These are phyloP conservation scores for Astragalus membranaceus DNA, from an alignment of 306 rosid species.

Conservation along the genomic window DNA sequence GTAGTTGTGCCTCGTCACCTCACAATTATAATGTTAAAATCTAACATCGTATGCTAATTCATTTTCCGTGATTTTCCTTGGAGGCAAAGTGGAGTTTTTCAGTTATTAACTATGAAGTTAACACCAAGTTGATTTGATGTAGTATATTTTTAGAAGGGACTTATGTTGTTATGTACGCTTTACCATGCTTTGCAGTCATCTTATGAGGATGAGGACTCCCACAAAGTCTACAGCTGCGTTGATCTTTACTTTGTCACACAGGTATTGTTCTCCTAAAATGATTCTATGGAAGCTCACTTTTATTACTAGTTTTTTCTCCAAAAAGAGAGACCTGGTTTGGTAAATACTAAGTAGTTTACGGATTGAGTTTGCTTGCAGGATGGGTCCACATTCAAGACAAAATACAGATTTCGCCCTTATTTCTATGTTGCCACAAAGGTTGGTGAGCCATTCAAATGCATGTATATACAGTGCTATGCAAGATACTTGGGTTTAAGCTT, in stretches of 20 bases:
- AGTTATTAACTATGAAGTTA: neutral
- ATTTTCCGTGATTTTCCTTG: neutral
- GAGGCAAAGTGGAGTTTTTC: neutral
- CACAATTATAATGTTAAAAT: neutral
- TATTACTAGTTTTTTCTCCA: neutral
- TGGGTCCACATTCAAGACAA: constrained; percentile 83
- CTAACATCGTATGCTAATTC: neutral
- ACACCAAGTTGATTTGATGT: constrained; percentile 8
- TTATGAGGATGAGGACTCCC: constrained; percentile 66
- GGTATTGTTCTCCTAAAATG: constrained; percentile 36
- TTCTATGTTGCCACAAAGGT: constrained; percentile 90
- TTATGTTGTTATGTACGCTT: constrained; percentile 16
- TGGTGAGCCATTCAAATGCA: neutral
- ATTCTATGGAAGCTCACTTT: neutral
- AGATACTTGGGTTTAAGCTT: neutral
- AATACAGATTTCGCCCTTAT: constrained; percentile 81
- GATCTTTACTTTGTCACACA: constrained; percentile 90
- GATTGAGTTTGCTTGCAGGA: constrained; percentile 56
- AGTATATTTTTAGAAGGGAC: neutral
- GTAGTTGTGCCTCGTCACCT: neutral
- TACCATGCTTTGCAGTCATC: constrained; percentile 67
- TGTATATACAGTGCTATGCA: neutral
- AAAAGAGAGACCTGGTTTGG: neutral
- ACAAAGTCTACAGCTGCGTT: constrained; percentile 57
- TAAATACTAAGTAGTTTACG: constrained; percentile 12